Evolutionary conservation across 1,284 basidiomycete genomes (phyloP).

Genomic region (Thelephora terrestris): DNA sequence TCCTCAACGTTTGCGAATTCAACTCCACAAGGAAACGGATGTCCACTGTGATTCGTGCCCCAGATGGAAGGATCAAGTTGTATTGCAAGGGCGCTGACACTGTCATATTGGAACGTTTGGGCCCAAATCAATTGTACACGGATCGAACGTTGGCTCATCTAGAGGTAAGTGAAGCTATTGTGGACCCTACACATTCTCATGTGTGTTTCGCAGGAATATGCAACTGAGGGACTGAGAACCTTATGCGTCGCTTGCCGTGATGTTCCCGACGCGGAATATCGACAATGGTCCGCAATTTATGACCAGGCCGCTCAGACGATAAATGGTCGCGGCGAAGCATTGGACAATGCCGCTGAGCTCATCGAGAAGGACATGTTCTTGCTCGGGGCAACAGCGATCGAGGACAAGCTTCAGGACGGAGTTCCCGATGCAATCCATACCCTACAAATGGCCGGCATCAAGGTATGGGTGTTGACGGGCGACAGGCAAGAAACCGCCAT

Average conservation of each 20-base stretch:
- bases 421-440: conserved; percentile 98
- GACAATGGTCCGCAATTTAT: conserved; percentile 82
- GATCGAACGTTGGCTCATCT: conserved; percentile 87
- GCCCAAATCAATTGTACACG: conserved; percentile 73
- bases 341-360: conserved; percentile 91
- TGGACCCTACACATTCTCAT: conserved; percentile 4
- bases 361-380: conserved; percentile 93
- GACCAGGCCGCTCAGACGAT: conserved; percentile 89
- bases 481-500: conserved; percentile 99
- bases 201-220: conserved; percentile 65
- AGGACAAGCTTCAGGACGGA: conserved; percentile 97
- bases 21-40: conserved; percentile 97
- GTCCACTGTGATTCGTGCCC: conserved; percentile 86
- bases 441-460: conserved; percentile 95
- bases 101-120: conserved; percentile 85
- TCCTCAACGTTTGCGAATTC: conserved; percentile 98
- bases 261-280: conserved; percentile 84
- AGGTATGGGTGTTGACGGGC: conserved; percentile 98
- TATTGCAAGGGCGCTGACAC: conserved; percentile 98
- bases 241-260: conserved; percentile 95
- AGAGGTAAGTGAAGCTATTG: conserved; percentile 44
- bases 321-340: conserved; percentile 85
- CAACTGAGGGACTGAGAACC: conserved; percentile 93
- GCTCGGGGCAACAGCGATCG: conserved; percentile 95
- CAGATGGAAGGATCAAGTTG: conserved; percentile 88